phyloP scores from a whole-genome alignment of 78 protist genomes.

The Protostelium mycophagum region DNA sequence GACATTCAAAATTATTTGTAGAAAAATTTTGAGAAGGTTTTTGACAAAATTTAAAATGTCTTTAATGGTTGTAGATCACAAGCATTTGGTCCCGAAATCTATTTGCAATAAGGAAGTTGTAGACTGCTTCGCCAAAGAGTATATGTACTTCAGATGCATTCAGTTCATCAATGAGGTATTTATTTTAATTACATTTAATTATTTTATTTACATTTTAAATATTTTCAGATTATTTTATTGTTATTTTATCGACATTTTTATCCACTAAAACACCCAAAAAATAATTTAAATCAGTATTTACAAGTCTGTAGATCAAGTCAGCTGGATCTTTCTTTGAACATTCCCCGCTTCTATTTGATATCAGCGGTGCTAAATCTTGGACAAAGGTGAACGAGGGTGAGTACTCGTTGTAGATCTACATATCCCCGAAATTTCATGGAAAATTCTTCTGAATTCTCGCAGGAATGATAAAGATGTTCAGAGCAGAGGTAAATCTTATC shows the following conservation, averaged over 20 bases:
- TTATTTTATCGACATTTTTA: no score
- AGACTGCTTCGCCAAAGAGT: slow-evolving; percentile 22
- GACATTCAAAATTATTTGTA: no score
- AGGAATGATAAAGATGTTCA: slow-evolving; percentile 81
- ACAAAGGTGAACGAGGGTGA: slow-evolving; percentile 67
- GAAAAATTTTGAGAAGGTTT: no score
- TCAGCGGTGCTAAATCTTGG: slow-evolving; percentile 66
- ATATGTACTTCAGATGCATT: slow-evolving; percentile 60
- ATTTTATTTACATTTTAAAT: no score
- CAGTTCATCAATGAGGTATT: slow-evolving; percentile 31
- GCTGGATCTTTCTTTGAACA: slow-evolving; percentile 74
- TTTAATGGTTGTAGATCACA: no score
- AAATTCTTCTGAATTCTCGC: slow-evolving; percentile 43
- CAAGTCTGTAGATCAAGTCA: no score
- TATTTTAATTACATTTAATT: no score
- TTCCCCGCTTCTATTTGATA: slow-evolving; percentile 77
- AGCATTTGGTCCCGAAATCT: slow-evolving; percentile 41
- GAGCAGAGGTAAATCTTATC: slow-evolving; percentile 52
- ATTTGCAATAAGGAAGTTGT: slow-evolving; percentile 28
- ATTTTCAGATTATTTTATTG: no score
- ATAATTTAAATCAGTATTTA: no score
- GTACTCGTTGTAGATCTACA: no score
- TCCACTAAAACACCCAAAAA: no score
- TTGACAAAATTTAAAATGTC: no score
- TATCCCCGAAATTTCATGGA: slow-evolving; percentile 30